Conservation (phyloP, 306 rosid genomes). For the Medicago lupulina region DNA sequence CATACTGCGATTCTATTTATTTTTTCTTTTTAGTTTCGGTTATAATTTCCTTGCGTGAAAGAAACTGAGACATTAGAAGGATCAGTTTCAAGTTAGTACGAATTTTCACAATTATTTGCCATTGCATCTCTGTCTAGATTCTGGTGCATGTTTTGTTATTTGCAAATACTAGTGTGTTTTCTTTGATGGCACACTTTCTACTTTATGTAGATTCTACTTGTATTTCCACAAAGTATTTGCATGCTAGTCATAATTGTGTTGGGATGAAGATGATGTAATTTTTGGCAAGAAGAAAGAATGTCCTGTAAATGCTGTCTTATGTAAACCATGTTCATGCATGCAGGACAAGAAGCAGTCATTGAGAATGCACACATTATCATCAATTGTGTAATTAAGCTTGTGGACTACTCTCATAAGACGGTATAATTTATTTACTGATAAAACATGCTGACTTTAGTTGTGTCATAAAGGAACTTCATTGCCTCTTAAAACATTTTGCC, state of each 20-base stretch:
- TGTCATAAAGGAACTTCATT: slow-evolving; percentile 23
- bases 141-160: no score
- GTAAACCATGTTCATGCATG: slow-evolving; percentile 42
- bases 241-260: slow-evolving; percentile 15
- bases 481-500: background rate
- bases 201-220: no score
- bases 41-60: slow-evolving; percentile 32
- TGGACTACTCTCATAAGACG: slow-evolving; percentile 55
- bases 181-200: no score
- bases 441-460: slow-evolving; percentile 25
- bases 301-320: slow-evolving; percentile 27
- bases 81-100: background rate
- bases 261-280: slow-evolving; percentile 18
- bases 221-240: background rate
- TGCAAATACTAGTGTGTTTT: no score
- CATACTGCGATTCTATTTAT: slow-evolving; percentile 25
- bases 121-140: background rate
- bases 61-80: slow-evolving; percentile 3
- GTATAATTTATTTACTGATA: no score
- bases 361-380: slow-evolving; percentile 74
- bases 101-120: slow-evolving; percentile 25
- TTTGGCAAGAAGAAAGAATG: background rate
- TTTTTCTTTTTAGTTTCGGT: slow-evolving; percentile 10
- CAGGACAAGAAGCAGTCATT: slow-evolving; percentile 74
- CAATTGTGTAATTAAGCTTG: slow-evolving; percentile 64